A percentile compares a stretch with the other conserved stretches of the same genome.
These are phyloP conservation scores for Tinospora cordifolia DNA, from an alignment of 164 flowering plant genomes.

Conservation along the genomic window DNA sequence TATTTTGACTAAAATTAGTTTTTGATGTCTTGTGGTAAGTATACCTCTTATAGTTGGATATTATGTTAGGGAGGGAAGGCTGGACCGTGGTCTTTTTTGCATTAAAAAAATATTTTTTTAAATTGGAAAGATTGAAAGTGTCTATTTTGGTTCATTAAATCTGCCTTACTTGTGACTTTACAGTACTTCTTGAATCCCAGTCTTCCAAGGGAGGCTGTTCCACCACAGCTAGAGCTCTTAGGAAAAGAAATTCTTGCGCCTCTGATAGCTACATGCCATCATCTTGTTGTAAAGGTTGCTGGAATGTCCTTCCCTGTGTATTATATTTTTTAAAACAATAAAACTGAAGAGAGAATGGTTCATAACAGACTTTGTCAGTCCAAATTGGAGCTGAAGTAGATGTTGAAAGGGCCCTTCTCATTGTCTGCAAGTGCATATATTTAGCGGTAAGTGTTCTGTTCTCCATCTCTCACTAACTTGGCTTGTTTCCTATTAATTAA, in stretches of 20 bases:
- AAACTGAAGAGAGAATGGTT: constrained; percentile 9
- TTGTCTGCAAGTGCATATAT: constrained; percentile 67
- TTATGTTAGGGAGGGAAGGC: not conserved
- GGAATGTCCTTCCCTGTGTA: not conserved
- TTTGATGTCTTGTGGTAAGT: not conserved
- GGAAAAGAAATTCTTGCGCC: constrained; percentile 60
- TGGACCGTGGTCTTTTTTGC: too few relatives aligned
- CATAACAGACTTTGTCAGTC: constrained; percentile 34
- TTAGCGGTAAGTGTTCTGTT: constrained; percentile 55
- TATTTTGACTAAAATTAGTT: too few relatives aligned
- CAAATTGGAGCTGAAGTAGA: constrained; percentile 29
- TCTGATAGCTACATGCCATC: constrained; percentile 41
- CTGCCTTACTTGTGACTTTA: constrained; percentile 12
- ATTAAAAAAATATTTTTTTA: not conserved
- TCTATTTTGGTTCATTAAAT: not conserved
- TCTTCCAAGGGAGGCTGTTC: constrained; percentile 74
- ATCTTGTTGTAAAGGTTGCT: constrained; percentile 46
- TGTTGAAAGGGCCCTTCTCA: constrained; percentile 43
- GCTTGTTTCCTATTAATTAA: not conserved
- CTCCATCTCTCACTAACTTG: not conserved
- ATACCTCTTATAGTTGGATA: not conserved
- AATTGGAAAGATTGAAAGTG: not conserved
- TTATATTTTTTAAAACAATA: not conserved
- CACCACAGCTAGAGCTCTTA: constrained; percentile 61
- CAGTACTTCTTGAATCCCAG: constrained; percentile 80